A percentile compares a stretch with the other conserved stretches of the same genome.
phyloP scores from a whole-genome alignment of 1,139 yeast species.

The Yamadazyma jaroonii region DNA sequence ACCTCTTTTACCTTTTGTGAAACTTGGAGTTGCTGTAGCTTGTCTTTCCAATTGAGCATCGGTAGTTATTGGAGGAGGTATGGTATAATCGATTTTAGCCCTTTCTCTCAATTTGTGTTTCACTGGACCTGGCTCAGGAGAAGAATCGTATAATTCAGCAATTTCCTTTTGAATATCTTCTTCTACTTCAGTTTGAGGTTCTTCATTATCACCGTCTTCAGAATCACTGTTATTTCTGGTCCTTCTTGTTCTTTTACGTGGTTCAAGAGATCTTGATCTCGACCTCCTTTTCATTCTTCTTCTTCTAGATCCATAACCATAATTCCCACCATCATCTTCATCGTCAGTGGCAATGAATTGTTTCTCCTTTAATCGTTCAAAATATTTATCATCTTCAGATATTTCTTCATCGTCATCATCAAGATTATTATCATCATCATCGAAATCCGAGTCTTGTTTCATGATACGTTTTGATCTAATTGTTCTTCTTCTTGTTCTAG shows the following conservation, averaged over 20 bases:
- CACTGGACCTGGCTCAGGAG: constrained; percentile 51
- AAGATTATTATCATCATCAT: constrained; percentile 19
- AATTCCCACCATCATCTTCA: constrained; percentile 28
- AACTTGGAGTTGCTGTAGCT: constrained; percentile 13
- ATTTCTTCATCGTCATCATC: constrained; percentile 21
- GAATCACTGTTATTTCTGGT: constrained; percentile 14
- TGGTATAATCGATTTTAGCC: constrained; percentile 70
- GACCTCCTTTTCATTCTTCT: constrained; percentile 22
- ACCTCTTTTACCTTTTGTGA: constrained; percentile 21
- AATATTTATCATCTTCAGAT: constrained; percentile 32
- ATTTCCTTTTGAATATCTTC: constrained; percentile 49
- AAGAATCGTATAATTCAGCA: constrained; percentile 51
- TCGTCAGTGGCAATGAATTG: constrained; percentile 40
- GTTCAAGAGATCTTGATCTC: constrained; percentile 22
- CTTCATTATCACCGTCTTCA: constrained; percentile 28
- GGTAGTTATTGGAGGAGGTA: constrained; percentile 76
- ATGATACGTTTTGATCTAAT: constrained; percentile 5
- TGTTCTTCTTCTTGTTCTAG: constrained; percentile 13
- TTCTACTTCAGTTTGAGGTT: constrained; percentile 14
- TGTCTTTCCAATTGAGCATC: constrained; percentile 30
- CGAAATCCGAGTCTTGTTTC: constrained; percentile 11
- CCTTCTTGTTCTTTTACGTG: constrained; percentile 15
- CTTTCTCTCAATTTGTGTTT: constrained; percentile 73
- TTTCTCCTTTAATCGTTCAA: constrained; percentile 28
- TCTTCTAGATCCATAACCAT: constrained; percentile 23